Base-by-base conservation (phyloP, 1,139 yeast genomes). In the Scheffersomyces insectosa region DNA sequence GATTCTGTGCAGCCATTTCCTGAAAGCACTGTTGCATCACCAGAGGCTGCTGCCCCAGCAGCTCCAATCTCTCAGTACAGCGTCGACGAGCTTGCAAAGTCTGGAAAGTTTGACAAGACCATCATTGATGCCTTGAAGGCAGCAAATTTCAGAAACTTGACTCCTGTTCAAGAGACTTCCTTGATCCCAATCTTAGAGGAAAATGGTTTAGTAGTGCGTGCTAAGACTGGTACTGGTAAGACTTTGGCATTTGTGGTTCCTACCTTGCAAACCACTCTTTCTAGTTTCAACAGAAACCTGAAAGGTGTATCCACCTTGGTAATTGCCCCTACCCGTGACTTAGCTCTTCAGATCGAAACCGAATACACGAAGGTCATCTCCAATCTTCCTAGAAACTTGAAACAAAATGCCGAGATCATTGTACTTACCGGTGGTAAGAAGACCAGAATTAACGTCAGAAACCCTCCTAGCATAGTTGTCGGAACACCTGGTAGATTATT, bases 191-290 rank as follows among this genome's bases (percentile, higher is more conserved):
- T 85, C 46, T 68, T 88, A 43, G 60, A 75, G 16, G 75, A 79
- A 32, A 68, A 75, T 35, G 91, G 95, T 50, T 72, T 89, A 43
- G 90, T 90, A 23, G 93, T 88, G 31, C 77, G 95, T 53, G 97
- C 97, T 30, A 88, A 88, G 62, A 91, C 98, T 3, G 98, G 97
- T 59, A 91, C 97, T 1, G 98, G 97, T 56, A 91, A 91, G 64
- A 91, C 97, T 0, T 81, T 88, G 48, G 95, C 97, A 0, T 91
- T 89, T 62, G 82, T 90, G 46, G 72, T 90, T 40, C 97, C 97
- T 1, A 71, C 88, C 6, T 67, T 90, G 37, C 86, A 88, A 33
- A 35, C 46, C 20, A 49, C 37, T 36, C 40, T 51, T 29, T 44
- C 42, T 10, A 38, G 15, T 13, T 31, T 39, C 15, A 25, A 40